Base-by-base conservation (phyloP, 23 red algal genomes). In the Gracilaria domingensis region DNA sequence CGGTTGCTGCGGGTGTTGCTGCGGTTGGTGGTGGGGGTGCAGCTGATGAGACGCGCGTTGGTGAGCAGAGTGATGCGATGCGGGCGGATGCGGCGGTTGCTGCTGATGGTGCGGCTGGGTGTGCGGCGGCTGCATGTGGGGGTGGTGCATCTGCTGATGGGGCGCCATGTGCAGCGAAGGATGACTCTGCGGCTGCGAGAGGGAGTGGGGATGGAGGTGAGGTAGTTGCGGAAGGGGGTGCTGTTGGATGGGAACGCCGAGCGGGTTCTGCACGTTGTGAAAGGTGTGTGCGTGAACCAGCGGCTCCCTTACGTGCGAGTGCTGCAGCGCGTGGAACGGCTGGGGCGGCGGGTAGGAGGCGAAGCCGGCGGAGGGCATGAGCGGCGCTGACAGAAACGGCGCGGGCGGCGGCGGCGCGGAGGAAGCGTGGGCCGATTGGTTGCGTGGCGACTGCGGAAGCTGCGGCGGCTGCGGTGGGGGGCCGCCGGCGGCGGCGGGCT, bases 181-280 rank as follows among this genome's bases (percentile, higher is more conserved):
- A 38, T 82, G 79, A 12, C 21, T 25, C 17, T 82, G 79, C 33
- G 79, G 79, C 23, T 82, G 79, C 79, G 53, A 65, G 33, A 65
- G 58, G 0, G 53, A 1, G 37, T 82, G 79, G 16, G 53, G 79
- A 26, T 82, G 84, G 59, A 88, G 84, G 0, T 59, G 66, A 23
- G 84, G 55, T 9, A 88, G 37, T 51, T 88, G 65, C 2, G 84
- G 66, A n/a, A 88, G 65, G 54, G 81, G 81, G 56, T 88, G 84
- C 13, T 72, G 84, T 78, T 88, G 84, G 47, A 88, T 72, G 26
- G 84, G 84, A 34, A 88, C 84, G 66, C 84, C 66, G 29, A 88
- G 47, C n/a, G 38, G 84, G 14, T 82, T 82, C 29, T 82, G 79
- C 9, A 82, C 79, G 58, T 53, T 53, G 17, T 82, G 58, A 38